Conservation (phyloP, 805 yeast genomes). For the Candida oleophila region DNA sequence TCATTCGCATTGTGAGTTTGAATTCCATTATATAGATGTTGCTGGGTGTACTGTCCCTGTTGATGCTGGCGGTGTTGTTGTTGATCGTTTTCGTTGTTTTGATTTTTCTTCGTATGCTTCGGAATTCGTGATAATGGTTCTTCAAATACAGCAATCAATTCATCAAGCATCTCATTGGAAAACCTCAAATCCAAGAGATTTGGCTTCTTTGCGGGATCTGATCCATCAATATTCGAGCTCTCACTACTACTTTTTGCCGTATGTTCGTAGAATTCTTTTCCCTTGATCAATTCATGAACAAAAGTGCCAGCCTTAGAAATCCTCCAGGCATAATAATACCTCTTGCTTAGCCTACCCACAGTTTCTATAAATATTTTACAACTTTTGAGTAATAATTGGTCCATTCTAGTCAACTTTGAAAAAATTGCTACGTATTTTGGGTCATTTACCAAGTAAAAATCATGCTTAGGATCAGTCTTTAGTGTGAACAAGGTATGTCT, state of each 20-base stretch:
- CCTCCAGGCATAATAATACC: slow-evolving; percentile 32
- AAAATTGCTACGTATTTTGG: neutral
- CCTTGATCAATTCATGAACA: neutral
- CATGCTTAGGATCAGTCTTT: neutral
- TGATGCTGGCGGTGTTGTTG: neutral
- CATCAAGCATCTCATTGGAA: slow-evolving; percentile 18
- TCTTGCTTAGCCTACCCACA: slow-evolving; percentile 14
- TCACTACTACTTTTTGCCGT: neutral
- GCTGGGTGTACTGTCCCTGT: neutral
- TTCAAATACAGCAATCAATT: slow-evolving; percentile 21
- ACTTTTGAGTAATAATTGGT: slow-evolving; percentile 11
- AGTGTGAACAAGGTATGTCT: neutral
- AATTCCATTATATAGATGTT: neutral
- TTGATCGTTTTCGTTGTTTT: neutral
- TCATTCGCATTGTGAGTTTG: neutral
- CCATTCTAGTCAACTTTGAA: slow-evolving; percentile 7
- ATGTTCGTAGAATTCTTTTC: slow-evolving; percentile 1
- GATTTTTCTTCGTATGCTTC: slow-evolving; percentile 5
- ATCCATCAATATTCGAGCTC: neutral
- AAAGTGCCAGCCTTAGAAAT: slow-evolving; percentile 15
- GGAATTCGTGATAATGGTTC: slow-evolving; percentile 15
- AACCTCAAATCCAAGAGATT: slow-evolving; percentile 7
- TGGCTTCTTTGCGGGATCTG: neutral
- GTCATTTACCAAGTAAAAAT: neutral
- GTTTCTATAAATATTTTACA: slow-evolving; percentile 10